Base-by-base conservation (phyloP, 768 basidiomycete species). In the Tylopilus sp. region DNA sequence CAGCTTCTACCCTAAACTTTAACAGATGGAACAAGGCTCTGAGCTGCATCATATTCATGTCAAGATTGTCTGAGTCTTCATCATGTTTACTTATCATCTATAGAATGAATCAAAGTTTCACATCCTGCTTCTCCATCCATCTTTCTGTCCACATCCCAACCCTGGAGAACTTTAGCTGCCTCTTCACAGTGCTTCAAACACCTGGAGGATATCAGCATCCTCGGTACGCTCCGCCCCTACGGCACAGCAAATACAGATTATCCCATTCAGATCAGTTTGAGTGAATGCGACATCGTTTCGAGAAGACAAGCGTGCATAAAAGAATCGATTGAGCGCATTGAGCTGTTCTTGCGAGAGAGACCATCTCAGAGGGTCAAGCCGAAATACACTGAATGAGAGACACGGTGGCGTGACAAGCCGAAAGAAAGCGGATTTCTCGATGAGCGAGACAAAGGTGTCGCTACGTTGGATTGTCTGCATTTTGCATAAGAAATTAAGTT, bases 361-460 rank as follows among this genome's bases (percentile, higher is more conserved):
- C 23, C 13, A 23, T n/a, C 9, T 3, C 17, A 22, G 21, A 8
- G 78, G 80, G 1, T 70, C 69, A 9, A 92, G 71, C 21, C 90
- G 80, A 76, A 94, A 91, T 30, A 93, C 88, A 8, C 81, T 78
- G 25, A 92, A 76, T 0, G 88, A 80, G 49, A 92, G 79, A 22
- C 80, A 87, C 3, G 86, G 86, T 11, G 78, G 73, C 0, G 88
- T 80, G 33, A 91, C 82, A 35, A 94, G 73, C 44, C 76, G 73
- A 49, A 95, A 80, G 28, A 75, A 57, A 3, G 75, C 60, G 0
- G 84, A 83, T 12, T 66, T 53, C 13, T 67, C 52, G 53, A 95
- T 67, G 4, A 82, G 77, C 2, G 75, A 67, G 18, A 71, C 79
- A 60, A 92, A 91, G 23, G 63, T 57, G n/a, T 77, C 64, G 62